These are phyloP conservation scores for Fragaria ananassa DNA, from an alignment of 306 rosid species.

Conservation along the genomic window DNA sequence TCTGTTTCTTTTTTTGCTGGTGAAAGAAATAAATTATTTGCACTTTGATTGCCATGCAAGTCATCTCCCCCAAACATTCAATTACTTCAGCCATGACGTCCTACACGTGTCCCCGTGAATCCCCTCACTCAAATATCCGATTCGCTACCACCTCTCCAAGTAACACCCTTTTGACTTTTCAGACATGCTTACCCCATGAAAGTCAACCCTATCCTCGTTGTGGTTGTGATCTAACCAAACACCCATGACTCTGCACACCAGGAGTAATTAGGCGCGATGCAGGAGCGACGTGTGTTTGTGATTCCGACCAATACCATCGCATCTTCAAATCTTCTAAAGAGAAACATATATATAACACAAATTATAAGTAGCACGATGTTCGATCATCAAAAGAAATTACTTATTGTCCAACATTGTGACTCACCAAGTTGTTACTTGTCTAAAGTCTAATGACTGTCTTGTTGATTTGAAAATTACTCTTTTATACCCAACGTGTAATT, in stretches of 20 bases:
- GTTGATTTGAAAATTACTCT: no score
- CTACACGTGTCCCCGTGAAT: neutral
- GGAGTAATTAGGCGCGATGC: neutral
- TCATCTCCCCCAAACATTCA: neutral
- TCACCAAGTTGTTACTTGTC: no score
- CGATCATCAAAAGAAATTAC: no score
- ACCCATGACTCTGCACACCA: neutral
- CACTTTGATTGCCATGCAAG: conserved; percentile 3
- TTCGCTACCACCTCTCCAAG: neutral
- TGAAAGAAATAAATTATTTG: neutral
- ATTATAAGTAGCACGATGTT: no score
- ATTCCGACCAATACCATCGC: neutral
- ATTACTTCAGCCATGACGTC: conserved; percentile 25
- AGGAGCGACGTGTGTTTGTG: neutral
- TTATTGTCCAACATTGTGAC: no score
- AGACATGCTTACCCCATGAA: no score
- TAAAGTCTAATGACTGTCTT: no score
- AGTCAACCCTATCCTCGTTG: conserved; percentile 3
- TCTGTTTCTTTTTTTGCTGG: neutral
- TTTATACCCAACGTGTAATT: no score
- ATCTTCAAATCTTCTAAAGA: no score
- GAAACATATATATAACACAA: no score
- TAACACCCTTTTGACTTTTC: neutral
- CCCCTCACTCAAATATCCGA: neutral
- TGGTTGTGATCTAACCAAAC: neutral